Evolutionary conservation across 495 filamentous ascomycete species (phyloP).

Genomic region (Lasiosphaeriaceae sp.): DNA sequence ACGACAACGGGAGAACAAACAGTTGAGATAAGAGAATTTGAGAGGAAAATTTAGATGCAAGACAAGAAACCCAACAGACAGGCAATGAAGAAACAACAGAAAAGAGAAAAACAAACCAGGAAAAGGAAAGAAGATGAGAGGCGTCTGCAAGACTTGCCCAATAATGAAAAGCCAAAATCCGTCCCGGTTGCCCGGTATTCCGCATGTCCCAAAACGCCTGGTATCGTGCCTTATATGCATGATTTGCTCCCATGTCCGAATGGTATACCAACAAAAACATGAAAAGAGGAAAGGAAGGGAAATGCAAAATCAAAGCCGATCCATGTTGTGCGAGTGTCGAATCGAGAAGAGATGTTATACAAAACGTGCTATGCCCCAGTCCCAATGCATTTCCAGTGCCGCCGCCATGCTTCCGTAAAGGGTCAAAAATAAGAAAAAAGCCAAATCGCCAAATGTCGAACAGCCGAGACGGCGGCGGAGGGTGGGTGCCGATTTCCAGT

Average conservation of each 20-base stretch:
- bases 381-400: constrained; percentile 17
- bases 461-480: background rate
- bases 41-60: background rate
- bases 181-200: constrained; percentile 26
- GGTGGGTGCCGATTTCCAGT: background rate
- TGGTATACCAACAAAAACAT: constrained; percentile 3
- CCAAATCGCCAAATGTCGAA: background rate
- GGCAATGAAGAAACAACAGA: background rate
- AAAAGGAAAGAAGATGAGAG: background rate
- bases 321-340: constrained; percentile 9
- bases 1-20: constrained; percentile 6
- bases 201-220: constrained; percentile 20
- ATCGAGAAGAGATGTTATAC: constrained; percentile 12
- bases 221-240: constrained; percentile 29
- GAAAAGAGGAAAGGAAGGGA: constrained; percentile 7
- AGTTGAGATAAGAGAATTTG: constrained; percentile 4
- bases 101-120: constrained; percentile 4
- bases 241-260: constrained; percentile 11
- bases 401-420: constrained; percentile 21
- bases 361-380: constrained; percentile 14
- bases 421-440: background rate
- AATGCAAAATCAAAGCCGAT: background rate
- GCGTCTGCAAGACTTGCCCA: background rate
- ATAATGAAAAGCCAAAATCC: constrained; percentile 1
- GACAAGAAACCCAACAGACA: background rate